These are phyloP conservation scores for Pyrrhoderma noxium DNA, from an alignment of 1,284 basidiomycete species.

Conservation along the genomic window DNA sequence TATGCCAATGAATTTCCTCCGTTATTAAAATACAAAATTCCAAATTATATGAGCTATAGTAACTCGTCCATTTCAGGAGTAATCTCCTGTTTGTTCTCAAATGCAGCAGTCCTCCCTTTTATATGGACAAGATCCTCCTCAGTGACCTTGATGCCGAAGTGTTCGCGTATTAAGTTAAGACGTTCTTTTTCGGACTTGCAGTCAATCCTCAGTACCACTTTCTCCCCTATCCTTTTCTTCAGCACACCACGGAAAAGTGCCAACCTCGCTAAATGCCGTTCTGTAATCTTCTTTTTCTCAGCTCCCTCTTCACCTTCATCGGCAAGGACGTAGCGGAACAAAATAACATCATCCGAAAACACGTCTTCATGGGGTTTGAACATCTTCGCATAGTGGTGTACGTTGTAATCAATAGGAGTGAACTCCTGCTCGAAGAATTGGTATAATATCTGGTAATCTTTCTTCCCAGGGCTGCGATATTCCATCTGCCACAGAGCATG, in stretches of 20 bases:
- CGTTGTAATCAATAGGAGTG: neutral
- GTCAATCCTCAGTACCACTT: neutral
- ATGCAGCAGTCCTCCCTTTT: neutral
- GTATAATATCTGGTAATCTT: constrained; percentile 2
- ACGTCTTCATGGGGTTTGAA: constrained; percentile 11
- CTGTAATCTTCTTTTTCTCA: neutral
- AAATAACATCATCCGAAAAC: constrained; percentile 9
- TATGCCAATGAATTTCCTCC: no score
- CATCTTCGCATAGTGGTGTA: constrained; percentile 13
- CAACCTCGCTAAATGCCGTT: neutral
- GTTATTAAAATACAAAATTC: no score
- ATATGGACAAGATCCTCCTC: constrained; percentile 12
- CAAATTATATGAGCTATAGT: neutral
- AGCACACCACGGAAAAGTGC: constrained; percentile 7
- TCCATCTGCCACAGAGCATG: constrained; percentile 12
- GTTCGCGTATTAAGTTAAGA: constrained; percentile 2
- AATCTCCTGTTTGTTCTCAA: neutral
- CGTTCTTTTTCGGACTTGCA: constrained; percentile 9
- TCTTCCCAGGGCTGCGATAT: constrained; percentile 1
- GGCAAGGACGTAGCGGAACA: neutral
- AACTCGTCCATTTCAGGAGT: neutral
- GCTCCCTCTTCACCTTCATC: neutral
- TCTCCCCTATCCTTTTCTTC: constrained; percentile 6
- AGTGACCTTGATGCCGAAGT: constrained; percentile 8
- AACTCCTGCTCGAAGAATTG: constrained; percentile 12